Evolutionary conservation across 1,139 yeast species (phyloP), one percentile per base, ranked within the genome.

Genomic region (Lodderomyces margitis): DNA sequence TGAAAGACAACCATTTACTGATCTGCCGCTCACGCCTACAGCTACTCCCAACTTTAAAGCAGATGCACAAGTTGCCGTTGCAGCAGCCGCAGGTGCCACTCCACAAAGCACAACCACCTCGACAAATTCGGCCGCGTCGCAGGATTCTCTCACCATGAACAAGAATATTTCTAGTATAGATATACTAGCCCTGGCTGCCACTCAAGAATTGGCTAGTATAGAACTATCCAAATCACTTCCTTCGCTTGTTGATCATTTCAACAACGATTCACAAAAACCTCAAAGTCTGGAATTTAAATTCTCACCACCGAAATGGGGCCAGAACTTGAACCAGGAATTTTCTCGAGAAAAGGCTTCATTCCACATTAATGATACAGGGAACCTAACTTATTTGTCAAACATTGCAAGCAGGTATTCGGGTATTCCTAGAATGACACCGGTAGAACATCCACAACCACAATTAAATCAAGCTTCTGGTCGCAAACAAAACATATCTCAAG

Each of bases 131-230:
- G n/a, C n/a, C n/a, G n/a, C n/a, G n/a, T n/a, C 37, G 3, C 30
- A 30, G 21, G 40, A 37, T 3, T 36, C 39, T 8, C 21, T 20
- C 19, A 31, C 40, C 5, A 37, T 37, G 21, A 48, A 46, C 12
- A 48, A 45, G 31, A 40, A 46, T 28, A 39, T 46, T 25, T 46
- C 48, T n/a, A 73, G 79, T 61, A 86, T 87, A 59, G 86, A 86
- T 57, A 74, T 85, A 3, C 65, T 87, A 46, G 95, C 94, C 3
- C 78, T 84, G 20, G 94, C 95, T 3, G 95, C 95, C 1, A 77
- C 89, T 5, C 86, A 85, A 56, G 92, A 86, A 58, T 70, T 87
- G 43, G 84, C 67, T 40, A 66, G 72, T 45, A 54, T 81, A 44
- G 81, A 77, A 52, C 37, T 56, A 27, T 76, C 81, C 9, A 78